These are phyloP conservation scores for Phalaenopsis equestris DNA, from an alignment of 106 monocot species.

Conservation along the genomic window DNA sequence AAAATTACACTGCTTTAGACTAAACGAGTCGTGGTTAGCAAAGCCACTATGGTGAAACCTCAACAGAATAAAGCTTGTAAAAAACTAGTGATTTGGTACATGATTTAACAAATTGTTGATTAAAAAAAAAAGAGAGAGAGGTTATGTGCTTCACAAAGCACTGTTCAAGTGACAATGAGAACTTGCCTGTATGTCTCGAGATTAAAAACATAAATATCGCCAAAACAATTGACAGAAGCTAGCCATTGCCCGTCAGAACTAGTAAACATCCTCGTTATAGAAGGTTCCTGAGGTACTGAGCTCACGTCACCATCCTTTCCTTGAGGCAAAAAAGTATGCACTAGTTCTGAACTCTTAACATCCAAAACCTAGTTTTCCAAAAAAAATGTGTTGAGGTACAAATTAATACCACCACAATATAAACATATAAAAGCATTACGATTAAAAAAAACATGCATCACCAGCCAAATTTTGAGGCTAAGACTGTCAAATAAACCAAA, in stretches of 20 bases:
- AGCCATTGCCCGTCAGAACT: slow-evolving; percentile 93
- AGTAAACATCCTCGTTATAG: slow-evolving; percentile 78
- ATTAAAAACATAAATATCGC: slow-evolving; percentile 91
- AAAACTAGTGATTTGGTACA: not conserved
- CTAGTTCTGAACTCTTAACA: slow-evolving; percentile 33
- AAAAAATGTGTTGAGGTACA: slow-evolving; percentile 5
- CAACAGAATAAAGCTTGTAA: not conserved
- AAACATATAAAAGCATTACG: not conserved
- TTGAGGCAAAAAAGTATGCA: slow-evolving; percentile 51
- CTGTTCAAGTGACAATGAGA: not conserved
- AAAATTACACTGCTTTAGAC: not conserved
- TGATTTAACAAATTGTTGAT: not conserved
- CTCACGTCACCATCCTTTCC: slow-evolving; percentile 28
- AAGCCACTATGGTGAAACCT: not conserved
- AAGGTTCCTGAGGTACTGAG: slow-evolving; percentile 44
- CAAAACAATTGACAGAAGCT: slow-evolving; percentile 84
- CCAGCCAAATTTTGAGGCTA: not conserved
- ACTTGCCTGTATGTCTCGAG: slow-evolving; percentile 70
- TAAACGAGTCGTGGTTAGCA: not conserved
- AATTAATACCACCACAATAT: not conserved
- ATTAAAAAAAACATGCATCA: not conserved
- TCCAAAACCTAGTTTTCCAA: slow-evolving; percentile 42
- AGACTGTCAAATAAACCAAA: not conserved
- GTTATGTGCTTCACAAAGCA: not conserved
- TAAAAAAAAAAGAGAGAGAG: not conserved